Conservation (phyloP, 2,329 filamentous ascomycete genomes). For the Malbranchea cinnamomea region DNA sequence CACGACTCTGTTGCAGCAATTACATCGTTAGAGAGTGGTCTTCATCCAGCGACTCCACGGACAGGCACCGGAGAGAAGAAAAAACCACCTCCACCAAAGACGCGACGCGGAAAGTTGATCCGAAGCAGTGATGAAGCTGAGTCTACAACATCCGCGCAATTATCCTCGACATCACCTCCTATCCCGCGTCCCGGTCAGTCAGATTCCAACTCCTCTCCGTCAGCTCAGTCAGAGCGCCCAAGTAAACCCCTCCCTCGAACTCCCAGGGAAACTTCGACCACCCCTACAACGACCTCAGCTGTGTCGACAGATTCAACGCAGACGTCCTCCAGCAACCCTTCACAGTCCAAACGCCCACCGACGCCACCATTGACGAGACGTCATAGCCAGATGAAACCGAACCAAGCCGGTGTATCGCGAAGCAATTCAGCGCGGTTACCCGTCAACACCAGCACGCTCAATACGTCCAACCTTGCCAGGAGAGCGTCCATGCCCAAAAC, state of each 20-base stretch:
- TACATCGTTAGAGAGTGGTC: neutral
- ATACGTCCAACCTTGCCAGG: slow-evolving; percentile 17
- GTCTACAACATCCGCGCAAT: slow-evolving; percentile 10
- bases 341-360: slow-evolving; percentile 29
- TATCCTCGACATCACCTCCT: no score
- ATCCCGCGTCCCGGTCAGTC: no score
- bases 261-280: slow-evolving; percentile 14
- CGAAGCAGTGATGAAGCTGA: slow-evolving; percentile 25
- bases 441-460: slow-evolving; percentile 32
- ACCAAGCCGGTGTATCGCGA: slow-evolving; percentile 21
- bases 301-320: no score
- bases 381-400: slow-evolving; percentile 30
- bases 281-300: slow-evolving; percentile 2
- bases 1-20: neutral
- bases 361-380: slow-evolving; percentile 35
- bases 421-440: slow-evolving; percentile 22
- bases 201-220: no score
- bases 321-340: slow-evolving; percentile 9
- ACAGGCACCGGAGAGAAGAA: no score
- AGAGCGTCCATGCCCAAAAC: slow-evolving; percentile 21
- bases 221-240: no score
- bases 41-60: neutral
- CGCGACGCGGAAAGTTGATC: slow-evolving; percentile 63
- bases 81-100: slow-evolving; percentile 59
- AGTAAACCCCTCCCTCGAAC: slow-evolving; percentile 2